These are phyloP conservation scores for Xylogone sp. DNA, from an alignment of 2,329 filamentous ascomycete genomes.

Conservation along the genomic window DNA sequence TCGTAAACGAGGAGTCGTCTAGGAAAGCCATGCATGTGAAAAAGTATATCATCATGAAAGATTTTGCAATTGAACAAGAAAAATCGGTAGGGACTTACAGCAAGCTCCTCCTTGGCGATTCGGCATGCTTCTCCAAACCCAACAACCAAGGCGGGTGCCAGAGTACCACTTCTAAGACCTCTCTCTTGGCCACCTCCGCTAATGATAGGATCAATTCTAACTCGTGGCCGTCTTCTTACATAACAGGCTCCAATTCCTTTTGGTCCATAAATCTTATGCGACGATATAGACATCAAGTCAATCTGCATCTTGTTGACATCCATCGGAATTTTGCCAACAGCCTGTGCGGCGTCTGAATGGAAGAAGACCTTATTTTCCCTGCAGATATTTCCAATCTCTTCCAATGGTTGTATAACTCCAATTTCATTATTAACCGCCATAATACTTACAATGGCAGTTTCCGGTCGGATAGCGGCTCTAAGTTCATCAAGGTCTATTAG, in stretches of 20 bases:
- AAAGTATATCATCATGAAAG: conserved; percentile 74
- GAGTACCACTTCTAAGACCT: conserved; percentile 88
- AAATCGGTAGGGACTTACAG: conserved; percentile 55
- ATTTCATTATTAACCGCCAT: conserved; percentile 99
- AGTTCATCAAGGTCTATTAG: conserved; percentile 79
- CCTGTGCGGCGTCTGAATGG: conserved; percentile 94
- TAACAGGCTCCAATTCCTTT: conserved; percentile 98
- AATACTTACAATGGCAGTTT: conserved; percentile 89
- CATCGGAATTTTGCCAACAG: conserved; percentile 95
- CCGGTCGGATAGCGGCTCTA: conserved; percentile 83
- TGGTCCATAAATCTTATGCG: conserved; percentile 97
- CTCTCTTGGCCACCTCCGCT: conserved; percentile 94
- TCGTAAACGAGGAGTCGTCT: conserved; percentile 49
- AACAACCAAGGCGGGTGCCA: conserved; percentile 83
- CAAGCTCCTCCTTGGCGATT: conserved; percentile 84
- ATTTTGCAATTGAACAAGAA: conserved; percentile 6
- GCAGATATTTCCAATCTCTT: conserved; percentile 90
- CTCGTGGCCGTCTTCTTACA: conserved; percentile 85
- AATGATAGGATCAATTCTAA: conserved; percentile 93
- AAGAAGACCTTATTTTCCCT: conserved; percentile 93
- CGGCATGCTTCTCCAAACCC: conserved; percentile 95
- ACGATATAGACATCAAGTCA: conserved; percentile 97
- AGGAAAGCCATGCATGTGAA: conserved; percentile 88
- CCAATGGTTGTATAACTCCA: conserved; percentile 94
- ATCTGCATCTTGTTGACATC: conserved; percentile 98